Evolutionary conservation across 2,329 filamentous ascomycete species (phyloP).

Genomic region (Akanthomyces muscarius): DNA sequence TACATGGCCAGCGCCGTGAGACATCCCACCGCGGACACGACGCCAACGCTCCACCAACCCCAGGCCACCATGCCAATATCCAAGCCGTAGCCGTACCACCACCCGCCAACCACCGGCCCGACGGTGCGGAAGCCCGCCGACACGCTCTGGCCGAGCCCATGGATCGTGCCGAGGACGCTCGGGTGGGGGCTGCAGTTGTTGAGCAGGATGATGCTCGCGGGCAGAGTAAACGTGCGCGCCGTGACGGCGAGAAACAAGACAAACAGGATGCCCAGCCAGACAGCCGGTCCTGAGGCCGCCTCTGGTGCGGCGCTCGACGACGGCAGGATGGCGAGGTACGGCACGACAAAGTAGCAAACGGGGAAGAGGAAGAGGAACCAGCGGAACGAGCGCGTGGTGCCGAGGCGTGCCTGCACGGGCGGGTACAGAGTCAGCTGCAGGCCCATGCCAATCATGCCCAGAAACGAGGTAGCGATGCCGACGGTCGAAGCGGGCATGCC

Average conservation of each 20-base stretch:
- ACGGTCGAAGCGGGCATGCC: conserved; percentile 64
- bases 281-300: conserved; percentile 44
- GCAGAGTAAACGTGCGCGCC: conserved; percentile 65
- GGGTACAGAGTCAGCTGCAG: conserved; percentile 69
- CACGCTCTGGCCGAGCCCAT: conserved; percentile 50
- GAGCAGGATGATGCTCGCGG: conserved; percentile 55
- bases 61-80: conserved; percentile 44
- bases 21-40: conserved; percentile 54
- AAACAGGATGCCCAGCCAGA: conserved; percentile 59
- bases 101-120: conserved; percentile 47
- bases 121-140: conserved; percentile 47
- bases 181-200: conserved; percentile 60
- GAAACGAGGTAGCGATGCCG: conserved; percentile 64
- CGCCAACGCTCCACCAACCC: conserved; percentile 46
- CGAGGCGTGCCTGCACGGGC: conserved; percentile 57
- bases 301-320: conserved; percentile 39
- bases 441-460: conserved; percentile 64
- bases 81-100: conserved; percentile 44
- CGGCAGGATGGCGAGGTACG: conserved; percentile 62
- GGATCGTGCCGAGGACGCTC: conserved; percentile 54
- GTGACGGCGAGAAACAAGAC: conserved; percentile 67
- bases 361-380: conserved; percentile 64
- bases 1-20: conserved; percentile 56
- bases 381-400: conserved; percentile 63
- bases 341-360: conserved; percentile 62